Evolutionary conservation across 768 basidiomycete species (phyloP).

Genomic region (Holtermanniella nyarrowii): DNA sequence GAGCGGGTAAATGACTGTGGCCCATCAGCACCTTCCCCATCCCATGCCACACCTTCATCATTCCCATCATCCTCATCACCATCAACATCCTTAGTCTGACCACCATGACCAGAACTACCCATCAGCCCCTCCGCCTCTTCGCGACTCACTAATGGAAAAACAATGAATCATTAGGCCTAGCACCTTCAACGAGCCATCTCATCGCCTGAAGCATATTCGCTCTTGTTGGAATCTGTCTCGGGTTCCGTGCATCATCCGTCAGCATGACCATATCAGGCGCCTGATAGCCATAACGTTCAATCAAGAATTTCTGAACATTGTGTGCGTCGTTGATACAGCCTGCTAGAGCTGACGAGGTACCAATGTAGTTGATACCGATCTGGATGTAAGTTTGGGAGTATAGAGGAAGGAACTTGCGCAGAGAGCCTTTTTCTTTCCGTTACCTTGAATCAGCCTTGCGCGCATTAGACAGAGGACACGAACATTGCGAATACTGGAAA

Average conservation of each 20-base stretch:
- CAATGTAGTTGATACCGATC: conserved; percentile 76
- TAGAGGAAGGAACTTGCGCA: conserved; percentile 49
- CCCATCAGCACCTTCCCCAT: background rate
- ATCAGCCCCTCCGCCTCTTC: background rate
- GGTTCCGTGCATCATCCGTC: conserved; percentile 60
- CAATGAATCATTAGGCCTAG: conserved; percentile 49
- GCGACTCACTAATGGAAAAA: conserved; percentile 39
- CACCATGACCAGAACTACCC: conserved; percentile 76
- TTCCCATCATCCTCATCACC: conserved; percentile 40
- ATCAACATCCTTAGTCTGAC: conserved; percentile 64
- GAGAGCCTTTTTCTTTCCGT: conserved; percentile 74
- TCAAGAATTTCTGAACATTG: conserved; percentile 70
- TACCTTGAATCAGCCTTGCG: conserved; percentile 34
- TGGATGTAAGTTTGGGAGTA: conserved; percentile 30
- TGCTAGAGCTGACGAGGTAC: conserved; percentile 54
- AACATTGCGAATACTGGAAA: conserved; percentile 81
- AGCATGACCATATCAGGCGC: conserved; percentile 74
- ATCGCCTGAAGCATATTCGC: conserved; percentile 79
- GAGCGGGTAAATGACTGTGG: conserved; percentile 62
- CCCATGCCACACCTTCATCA: conserved; percentile 20
- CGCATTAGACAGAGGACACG: conserved; percentile 4
- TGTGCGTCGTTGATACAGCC: conserved; percentile 89
- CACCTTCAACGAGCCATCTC: conserved; percentile 80
- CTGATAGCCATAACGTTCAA: conserved; percentile 56
- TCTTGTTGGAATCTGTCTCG: conserved; percentile 59